A percentile compares a stretch with the other conserved stretches of the same genome.
These are phyloP conservation scores for Saccharomycopsis sp. DNA, from an alignment of 805 yeast species.

Conservation along the genomic window DNA sequence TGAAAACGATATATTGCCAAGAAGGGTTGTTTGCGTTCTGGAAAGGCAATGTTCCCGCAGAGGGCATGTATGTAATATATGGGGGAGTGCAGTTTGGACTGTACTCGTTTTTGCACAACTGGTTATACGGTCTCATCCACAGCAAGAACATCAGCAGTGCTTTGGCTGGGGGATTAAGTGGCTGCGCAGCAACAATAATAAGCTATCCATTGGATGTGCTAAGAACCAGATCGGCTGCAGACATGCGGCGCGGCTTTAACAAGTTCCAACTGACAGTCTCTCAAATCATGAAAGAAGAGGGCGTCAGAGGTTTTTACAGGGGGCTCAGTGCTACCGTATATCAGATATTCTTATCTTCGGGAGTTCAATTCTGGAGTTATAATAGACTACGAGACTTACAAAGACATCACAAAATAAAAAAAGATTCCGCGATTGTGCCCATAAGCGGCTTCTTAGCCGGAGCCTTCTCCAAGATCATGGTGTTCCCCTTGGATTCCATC, in stretches of 20 bases:
- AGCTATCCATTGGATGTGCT: slow-evolving; percentile 92
- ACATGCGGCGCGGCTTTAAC: slow-evolving; percentile 28
- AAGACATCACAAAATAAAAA: slow-evolving; percentile 16
- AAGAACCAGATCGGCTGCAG: slow-evolving; percentile 78
- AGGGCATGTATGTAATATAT: slow-evolving; percentile 72
- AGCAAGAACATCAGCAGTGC: slow-evolving; percentile 26
- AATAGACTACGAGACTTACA: slow-evolving; percentile 30
- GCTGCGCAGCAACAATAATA: slow-evolving; percentile 58
- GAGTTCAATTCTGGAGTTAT: slow-evolving; percentile 19
- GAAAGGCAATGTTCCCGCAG: slow-evolving; percentile 96
- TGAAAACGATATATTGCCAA: slow-evolving; percentile 38
- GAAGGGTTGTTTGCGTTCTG: slow-evolving; percentile 81
- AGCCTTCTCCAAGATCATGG: slow-evolving; percentile 56
- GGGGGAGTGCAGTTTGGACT: slow-evolving; percentile 82
- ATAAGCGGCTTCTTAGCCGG: slow-evolving; percentile 75
- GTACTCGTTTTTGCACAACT: slow-evolving; percentile 48
- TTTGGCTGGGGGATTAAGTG: slow-evolving; percentile 71
- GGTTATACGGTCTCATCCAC: slow-evolving; percentile 30
- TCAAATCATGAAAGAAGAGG: slow-evolving; percentile 30
- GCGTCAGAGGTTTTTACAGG: slow-evolving; percentile 40
- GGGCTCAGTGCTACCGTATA: slow-evolving; percentile 40
- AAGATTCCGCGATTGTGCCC: slow-evolving; percentile 35
- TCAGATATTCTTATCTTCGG: slow-evolving; percentile 18
- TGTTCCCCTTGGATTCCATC: slow-evolving; percentile 83
- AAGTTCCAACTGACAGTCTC: slow-evolving; percentile 31